Percentiles rank a stretch among this genome's conserved stretches.
These are phyloP conservation scores for Fusarium compactum DNA, from an alignment of 2,329 filamentous ascomycete species.

Conservation along the genomic window DNA sequence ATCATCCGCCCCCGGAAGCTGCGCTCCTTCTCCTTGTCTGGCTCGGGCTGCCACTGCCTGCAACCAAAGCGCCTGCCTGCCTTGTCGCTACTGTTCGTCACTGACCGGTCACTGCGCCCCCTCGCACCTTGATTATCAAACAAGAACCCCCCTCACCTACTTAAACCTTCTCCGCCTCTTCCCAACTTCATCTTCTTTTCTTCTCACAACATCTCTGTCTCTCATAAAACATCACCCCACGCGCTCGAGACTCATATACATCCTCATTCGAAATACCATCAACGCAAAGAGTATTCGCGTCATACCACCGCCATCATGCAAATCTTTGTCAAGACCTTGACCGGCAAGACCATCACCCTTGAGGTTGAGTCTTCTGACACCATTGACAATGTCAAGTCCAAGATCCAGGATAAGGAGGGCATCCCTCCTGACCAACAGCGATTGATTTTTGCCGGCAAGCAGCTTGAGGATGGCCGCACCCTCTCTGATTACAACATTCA, in stretches of 20 bases:
- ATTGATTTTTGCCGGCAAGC: constrained; percentile 95
- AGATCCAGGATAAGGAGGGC: constrained; percentile 99
- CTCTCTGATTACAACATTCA: constrained; percentile 69
- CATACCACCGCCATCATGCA: constrained; percentile 75
- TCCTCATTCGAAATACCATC: constrained; percentile 30
- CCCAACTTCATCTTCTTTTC: constrained; percentile 25
- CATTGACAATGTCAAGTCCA: constrained; percentile 97
- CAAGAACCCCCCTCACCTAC: constrained; percentile 45
- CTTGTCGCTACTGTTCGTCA: constrained; percentile 36
- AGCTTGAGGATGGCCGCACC: constrained; percentile 86
- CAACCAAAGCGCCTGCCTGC: constrained; percentile 17
- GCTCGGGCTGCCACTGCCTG: constrained; percentile 8
- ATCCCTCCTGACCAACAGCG: constrained; percentile 97
- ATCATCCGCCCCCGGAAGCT: constrained; percentile 51
- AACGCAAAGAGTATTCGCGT: constrained; percentile 41
- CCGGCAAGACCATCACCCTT: constrained; percentile 69
- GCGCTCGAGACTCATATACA: constrained; percentile 20
- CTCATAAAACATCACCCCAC: constrained; percentile 14
- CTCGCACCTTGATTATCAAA: constrained; percentile 44
- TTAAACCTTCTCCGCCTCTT: constrained; percentile 49
- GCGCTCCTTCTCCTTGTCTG: constrained; percentile 32
- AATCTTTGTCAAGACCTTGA: constrained; percentile 98
- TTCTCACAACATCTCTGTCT: constrained; percentile 30
- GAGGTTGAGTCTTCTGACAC: constrained; percentile 91
- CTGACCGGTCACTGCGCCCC: constrained; percentile 45